These are phyloP conservation scores for Lagerstroemia speciosa DNA, from an alignment of 345 rosid genomes.

Conservation along the genomic window DNA sequence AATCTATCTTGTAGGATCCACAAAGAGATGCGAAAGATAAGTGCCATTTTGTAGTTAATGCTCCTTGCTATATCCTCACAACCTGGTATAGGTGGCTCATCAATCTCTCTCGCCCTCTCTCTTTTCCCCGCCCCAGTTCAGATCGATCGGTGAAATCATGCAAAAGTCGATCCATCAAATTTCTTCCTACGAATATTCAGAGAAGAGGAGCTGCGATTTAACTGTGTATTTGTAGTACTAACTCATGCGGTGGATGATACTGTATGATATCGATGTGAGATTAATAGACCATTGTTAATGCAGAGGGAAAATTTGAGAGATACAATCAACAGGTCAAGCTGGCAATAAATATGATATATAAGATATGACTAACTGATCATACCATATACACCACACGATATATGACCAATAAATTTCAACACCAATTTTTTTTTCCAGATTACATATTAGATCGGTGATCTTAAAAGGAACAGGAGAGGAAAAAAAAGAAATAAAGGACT, in stretches of 20 bases:
- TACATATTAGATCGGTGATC: too few relatives aligned
- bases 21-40: background rate
- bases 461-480: too few relatives aligned
- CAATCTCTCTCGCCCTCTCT: background rate
- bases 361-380: constrained; percentile 1
- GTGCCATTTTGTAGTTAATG: background rate
- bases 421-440: too few relatives aligned
- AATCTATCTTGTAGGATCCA: background rate
- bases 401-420: too few relatives aligned
- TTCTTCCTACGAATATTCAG: too few relatives aligned
- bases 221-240: too few relatives aligned
- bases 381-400: background rate
- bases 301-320: background rate
- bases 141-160: background rate
- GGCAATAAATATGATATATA: background rate
- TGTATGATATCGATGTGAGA: too few relatives aligned
- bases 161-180: background rate
- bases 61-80: background rate
- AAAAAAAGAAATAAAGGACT: too few relatives aligned
- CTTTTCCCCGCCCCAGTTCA: background rate
- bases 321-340: background rate
- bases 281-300: too few relatives aligned
- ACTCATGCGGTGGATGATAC: too few relatives aligned
- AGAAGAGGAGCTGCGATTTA: too few relatives aligned
- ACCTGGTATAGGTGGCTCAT: background rate